Evolutionary conservation across 2,329 filamentous ascomycete genomes (phyloP), one percentile per base, ranked within the genome.

Genomic region (Trichoderma pleuroti): DNA sequence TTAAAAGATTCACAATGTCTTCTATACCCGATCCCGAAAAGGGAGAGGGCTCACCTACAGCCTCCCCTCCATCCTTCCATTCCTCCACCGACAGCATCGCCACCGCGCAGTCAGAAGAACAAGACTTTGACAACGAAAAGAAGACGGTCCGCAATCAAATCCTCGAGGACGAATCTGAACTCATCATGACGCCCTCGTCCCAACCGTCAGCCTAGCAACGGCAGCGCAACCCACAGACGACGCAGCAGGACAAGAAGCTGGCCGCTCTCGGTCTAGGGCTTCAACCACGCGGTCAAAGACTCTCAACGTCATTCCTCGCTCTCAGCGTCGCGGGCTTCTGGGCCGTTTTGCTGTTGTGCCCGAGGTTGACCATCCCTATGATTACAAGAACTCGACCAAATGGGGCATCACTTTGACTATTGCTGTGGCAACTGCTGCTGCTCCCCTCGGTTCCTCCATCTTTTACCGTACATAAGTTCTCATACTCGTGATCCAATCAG

Each of bases 341-440:
- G 90, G 89, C 1, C 86, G 86, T 46, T 84, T 97, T 14, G 84
- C 92, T 1, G 72, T 97, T 36, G 84, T 97, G 18, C 91, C 93
- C 2, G 94, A 98, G 81, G 89, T 97, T 16, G 89, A 92, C 59
- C 85, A 90, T 36, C 92, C 94, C 0, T 89, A 90, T 71, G 87
- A 93, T 64, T 97, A 97, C 77, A 82, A 86, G 12, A 87, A 88
- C 39, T 86, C 82, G 63, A 93, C 88, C 16, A 97, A 97, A 88
- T 97, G 94, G 94, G 86, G 88, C 72, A 90, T 98, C 74, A 97
- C 94, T 0, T 84, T 89, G 42, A 87, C 95, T 61, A 88, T 97
- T 59, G 91, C 93, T 2, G 77, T 94, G 18, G 93, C 93, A 3
- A 93, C 89, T 2, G 89, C 91, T 16, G 92, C 89, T 0, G 93